Conservation (phyloP, 2,329 filamentous ascomycete species). For the Talaromyces verruculosus region DNA sequence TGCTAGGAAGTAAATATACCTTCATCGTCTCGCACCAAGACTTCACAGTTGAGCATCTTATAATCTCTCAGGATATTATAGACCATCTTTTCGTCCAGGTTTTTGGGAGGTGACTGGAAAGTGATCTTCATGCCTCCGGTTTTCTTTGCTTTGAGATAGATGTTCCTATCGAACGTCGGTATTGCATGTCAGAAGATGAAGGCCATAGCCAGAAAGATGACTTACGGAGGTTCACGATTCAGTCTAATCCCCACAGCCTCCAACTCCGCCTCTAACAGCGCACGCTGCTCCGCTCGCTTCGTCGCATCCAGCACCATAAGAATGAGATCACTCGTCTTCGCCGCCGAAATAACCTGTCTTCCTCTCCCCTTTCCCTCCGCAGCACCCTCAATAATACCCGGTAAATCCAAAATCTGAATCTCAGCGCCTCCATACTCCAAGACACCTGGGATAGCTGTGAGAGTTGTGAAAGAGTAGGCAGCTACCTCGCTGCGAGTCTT, state of each 20-base stretch:
- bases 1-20: slow-evolving; percentile 41
- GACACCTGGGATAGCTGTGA: slow-evolving; percentile 95
- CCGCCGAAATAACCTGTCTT: slow-evolving; percentile 93
- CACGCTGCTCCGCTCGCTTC: slow-evolving; percentile 89
- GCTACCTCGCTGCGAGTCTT: slow-evolving; percentile 97
- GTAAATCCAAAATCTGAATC: slow-evolving; percentile 95
- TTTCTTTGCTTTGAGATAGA: slow-evolving; percentile 94
- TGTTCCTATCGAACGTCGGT: slow-evolving; percentile 64
- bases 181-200: background rate
- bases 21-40: slow-evolving; percentile 90
- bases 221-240: slow-evolving; percentile 85
- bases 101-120: slow-evolving; percentile 84
- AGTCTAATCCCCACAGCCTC: slow-evolving; percentile 93
- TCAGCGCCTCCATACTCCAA: slow-evolving; percentile 97
- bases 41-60: slow-evolving; percentile 97
- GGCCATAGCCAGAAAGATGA: slow-evolving; percentile 18
- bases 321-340: slow-evolving; percentile 96
- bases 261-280: slow-evolving; percentile 84
- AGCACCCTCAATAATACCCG: slow-evolving; percentile 96
- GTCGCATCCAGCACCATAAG: slow-evolving; percentile 97
- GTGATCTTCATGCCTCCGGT: slow-evolving; percentile 99
- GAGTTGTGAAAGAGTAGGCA: slow-evolving; percentile 93
- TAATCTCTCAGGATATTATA: slow-evolving; percentile 98
- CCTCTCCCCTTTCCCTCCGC: slow-evolving; percentile 94
- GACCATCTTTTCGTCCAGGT: slow-evolving; percentile 95